phyloP scores from a whole-genome alignment of 345 rosid species.

The Pseudoturritis turrita region DNA sequence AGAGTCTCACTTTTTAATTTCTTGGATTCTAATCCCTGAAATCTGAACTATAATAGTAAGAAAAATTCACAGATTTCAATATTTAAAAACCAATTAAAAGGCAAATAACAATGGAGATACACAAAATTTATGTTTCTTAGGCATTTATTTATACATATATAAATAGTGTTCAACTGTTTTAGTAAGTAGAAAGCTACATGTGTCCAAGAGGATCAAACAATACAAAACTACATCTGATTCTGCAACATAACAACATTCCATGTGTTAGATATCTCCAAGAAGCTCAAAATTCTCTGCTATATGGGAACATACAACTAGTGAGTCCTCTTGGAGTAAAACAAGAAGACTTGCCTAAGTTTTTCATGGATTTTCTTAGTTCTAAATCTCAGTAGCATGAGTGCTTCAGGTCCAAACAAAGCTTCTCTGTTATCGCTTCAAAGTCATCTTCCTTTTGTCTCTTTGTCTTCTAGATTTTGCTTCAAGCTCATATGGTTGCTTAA shows the following conservation, averaged over 20 bases:
- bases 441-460: conserved; percentile 3
- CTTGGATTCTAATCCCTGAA: conserved; percentile 23
- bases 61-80: not conserved
- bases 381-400: not conserved
- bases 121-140: not conserved
- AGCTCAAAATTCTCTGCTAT: not conserved
- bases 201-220: conserved; percentile 1
- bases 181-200: conserved; percentile 7
- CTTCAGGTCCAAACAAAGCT: conserved; percentile 12
- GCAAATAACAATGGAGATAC: not conserved
- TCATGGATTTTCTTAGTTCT: not conserved
- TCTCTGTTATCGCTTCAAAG: not conserved
- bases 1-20: conserved; percentile 11
- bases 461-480: not conserved
- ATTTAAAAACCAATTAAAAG: not conserved
- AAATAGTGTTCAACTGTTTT: not conserved
- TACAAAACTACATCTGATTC: conserved; percentile 6
- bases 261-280: not conserved
- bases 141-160: not conserved
- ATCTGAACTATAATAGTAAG: not conserved
- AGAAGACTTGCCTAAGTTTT: conserved; percentile 26
- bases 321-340: conserved; percentile 12
- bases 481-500: not conserved
- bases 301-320: conserved; percentile 1
- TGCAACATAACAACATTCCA: not conserved